Base-by-base conservation (phyloP, 2,329 filamentous ascomycete species). In the Phyllosticta citribraziliensis region DNA sequence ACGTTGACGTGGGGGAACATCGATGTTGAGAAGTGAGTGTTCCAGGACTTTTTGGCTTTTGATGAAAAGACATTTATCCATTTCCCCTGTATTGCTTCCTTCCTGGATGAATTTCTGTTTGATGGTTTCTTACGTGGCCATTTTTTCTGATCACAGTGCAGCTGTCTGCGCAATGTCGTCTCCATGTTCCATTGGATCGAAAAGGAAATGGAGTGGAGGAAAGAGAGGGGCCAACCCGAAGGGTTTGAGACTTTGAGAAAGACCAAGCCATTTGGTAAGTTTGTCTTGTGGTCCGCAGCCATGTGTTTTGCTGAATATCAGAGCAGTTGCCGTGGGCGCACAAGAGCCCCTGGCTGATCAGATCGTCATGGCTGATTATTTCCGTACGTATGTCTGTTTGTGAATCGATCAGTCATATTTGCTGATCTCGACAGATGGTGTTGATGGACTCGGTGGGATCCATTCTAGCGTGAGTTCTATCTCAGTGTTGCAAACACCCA, bases 1-100 rank as follows among this genome's bases (percentile, higher is more conserved):
- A 96, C 91, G 1, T 82, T 97, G 63, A 96, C 92, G 0, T 97
- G 94, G 73, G 94, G 94, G 61, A 99, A 99, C 71, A 89, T 97
- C 22, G 86, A 92, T 66, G 84, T 96, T 17, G 82, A 91, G 64
- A 92, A 85, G 88, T 91, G 73, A 63, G 76, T 51, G 9, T n/a
- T 2, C 17, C 3, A 10, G 10, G 12, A 17, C 22, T n/a, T 35
- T 50, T 11, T 11, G 4, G 35, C 17, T 40, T 25, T 10, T n/a
- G 22, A 6, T 25, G 9, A 5, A 35, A 30, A 3, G 5, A 10
- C 54, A 14, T 27, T 10, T 4, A 11, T 40, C 4, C 30, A 6
- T 11, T 40, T 56, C 17, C 27, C 20, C 22, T 19, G 19, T 19
- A 1, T 10, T 27, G 17, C 11, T 19, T 33, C 40, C 2, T 40